Conservation (phyloP, 306 rosid species). For the Cotoneaster glaucophyllus region DNA sequence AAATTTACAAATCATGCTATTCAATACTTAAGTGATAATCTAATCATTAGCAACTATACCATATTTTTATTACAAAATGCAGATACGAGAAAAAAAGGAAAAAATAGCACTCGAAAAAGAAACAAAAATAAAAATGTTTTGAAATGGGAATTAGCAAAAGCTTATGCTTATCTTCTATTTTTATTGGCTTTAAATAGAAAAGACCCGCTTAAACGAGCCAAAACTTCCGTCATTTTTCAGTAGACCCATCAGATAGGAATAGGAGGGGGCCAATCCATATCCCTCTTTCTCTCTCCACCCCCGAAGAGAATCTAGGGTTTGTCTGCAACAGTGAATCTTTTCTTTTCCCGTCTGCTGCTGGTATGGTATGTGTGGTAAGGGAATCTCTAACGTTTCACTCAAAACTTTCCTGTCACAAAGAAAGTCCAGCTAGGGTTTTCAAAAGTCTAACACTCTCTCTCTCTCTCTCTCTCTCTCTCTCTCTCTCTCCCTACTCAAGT, state of each 20-base stretch:
- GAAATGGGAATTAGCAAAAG: constrained; percentile 13
- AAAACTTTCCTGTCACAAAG: background rate
- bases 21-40: no score
- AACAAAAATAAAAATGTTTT: background rate
- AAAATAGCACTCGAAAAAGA: no score
- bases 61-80: no score
- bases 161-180: constrained; percentile 1
- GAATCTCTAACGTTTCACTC: constrained; percentile 11
- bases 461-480: background rate
- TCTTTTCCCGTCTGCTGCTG: constrained; percentile 12
- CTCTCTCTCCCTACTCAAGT: background rate
- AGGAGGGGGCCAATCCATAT: background rate
- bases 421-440: constrained; percentile 15
- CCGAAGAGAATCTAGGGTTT: constrained; percentile 57
- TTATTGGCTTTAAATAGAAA: background rate
- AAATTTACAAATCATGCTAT: no score
- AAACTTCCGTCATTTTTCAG: constrained; percentile 13
- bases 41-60: no score
- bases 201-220: constrained; percentile 12
- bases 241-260: background rate
- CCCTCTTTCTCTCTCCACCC: constrained; percentile 15
- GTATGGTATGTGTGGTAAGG: background rate
- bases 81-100: background rate
- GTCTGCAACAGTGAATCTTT: constrained; percentile 44
- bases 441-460: constrained; percentile 7